Evolutionary conservation across 345 rosid species (phyloP), one percentile per base, ranked within the genome.

Genomic region (Kernera saxatilis): DNA sequence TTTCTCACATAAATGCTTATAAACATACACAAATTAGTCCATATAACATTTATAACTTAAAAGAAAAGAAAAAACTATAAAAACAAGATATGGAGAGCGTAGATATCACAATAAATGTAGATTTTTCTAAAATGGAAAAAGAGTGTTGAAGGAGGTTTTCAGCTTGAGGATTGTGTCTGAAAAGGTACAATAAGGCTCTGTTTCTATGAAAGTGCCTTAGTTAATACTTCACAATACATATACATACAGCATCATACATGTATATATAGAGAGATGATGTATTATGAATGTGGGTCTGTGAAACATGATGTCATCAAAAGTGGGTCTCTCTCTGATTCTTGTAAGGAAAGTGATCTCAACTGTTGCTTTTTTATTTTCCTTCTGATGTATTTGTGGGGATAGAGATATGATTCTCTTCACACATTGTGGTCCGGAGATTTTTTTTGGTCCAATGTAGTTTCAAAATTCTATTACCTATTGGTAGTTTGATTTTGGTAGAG

Each of bases 81-180:
- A 27, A 60, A 50, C 8, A 25, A 67, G 40, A 39, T 49, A 49
- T 37, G 45, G 58, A 50, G 55, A 19, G 53, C 21, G 60, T 40
- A n/a, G 41, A 73, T n/a, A 64, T n/a, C 19, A 52, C 70, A 63
- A 62, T 69, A 53, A 69, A 75, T 61, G 67, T 49, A 64, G 70
- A 69, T 69, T 6, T 6, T 69, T 44, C 50, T 25, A 35, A 75
- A 14, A 53, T 26, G 30, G 73, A 71, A 77, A 72, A 70, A 67
- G 67, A 49, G 71, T 69, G 70, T 63, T 62, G 79, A 69, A 62
- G 63, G 64, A 73, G 54, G 84, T 80, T 75, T 85, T 81, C 59
- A 84, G 76, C 74, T 67, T 67, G 62, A 67, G 81, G 82, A 71
- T 54, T 64, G 64, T 59, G 48, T 58, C 67, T 37, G 56, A 67